These are phyloP conservation scores for Lactarius psammicola DNA, from an alignment of 768 basidiomycete genomes.

Conservation along the genomic window DNA sequence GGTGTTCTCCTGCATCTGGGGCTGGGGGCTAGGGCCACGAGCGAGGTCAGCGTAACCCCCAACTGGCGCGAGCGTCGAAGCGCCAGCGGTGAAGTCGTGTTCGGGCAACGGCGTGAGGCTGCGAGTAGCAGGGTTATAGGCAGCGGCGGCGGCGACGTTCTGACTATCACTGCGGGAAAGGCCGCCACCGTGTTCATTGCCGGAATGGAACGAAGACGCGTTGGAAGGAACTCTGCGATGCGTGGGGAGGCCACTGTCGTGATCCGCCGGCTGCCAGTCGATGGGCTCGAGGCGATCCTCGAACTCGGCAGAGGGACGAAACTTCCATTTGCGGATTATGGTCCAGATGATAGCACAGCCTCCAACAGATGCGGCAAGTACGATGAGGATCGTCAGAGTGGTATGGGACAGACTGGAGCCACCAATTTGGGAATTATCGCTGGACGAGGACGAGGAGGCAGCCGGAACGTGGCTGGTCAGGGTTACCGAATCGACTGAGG, in stretches of 20 bases:
- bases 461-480: slow-evolving; percentile 29
- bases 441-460: slow-evolving; percentile 31
- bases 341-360: slow-evolving; percentile 79
- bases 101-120: slow-evolving; percentile 53
- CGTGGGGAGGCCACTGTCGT: slow-evolving; percentile 45
- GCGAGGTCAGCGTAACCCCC: slow-evolving; percentile 83
- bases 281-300: slow-evolving; percentile 85
- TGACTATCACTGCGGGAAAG: slow-evolving; percentile 17
- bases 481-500: slow-evolving; percentile 32
- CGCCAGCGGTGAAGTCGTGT: slow-evolving; percentile 74
- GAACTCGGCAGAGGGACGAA: slow-evolving; percentile 75
- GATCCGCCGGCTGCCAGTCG: slow-evolving; percentile 75
- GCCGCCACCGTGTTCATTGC: slow-evolving; percentile 31
- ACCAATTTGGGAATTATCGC: slow-evolving; percentile 36
- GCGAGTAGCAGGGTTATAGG: slow-evolving; percentile 36
- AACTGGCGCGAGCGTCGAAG: slow-evolving; percentile 56
- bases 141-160: slow-evolving; percentile 33
- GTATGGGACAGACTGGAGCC: slow-evolving; percentile 46
- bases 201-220: slow-evolving; percentile 71
- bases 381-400: slow-evolving; percentile 61
- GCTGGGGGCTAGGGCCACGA: slow-evolving; percentile 69
- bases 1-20: slow-evolving; percentile 54
- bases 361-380: slow-evolving; percentile 65
- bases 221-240: slow-evolving; percentile 56
- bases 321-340: slow-evolving; percentile 89